These are phyloP conservation scores for Clathrus columnatus DNA, from an alignment of 768 basidiomycete species.

Conservation along the genomic window DNA sequence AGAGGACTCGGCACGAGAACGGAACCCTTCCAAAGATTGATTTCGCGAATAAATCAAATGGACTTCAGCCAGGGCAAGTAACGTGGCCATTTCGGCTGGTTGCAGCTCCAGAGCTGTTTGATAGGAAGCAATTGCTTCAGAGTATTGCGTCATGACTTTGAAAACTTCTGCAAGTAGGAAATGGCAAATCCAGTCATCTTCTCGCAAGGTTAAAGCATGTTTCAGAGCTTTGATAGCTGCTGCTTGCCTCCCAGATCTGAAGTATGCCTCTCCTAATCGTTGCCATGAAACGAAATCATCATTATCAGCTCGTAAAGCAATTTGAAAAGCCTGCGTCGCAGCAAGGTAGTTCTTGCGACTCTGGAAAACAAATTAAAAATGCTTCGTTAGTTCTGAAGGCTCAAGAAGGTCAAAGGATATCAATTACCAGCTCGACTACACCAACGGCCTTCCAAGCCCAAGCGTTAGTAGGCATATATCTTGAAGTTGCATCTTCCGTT, in stretches of 20 bases:
- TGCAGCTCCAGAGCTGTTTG: conserved; percentile 42
- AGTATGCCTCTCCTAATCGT: conserved; percentile 86
- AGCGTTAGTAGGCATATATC: conserved; percentile 67
- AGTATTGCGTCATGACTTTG: conserved; percentile 62
- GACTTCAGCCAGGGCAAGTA: conserved; percentile 62
- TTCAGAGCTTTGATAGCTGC: conserved; percentile 84
- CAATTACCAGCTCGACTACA: conserved; percentile 72
- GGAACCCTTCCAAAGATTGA: conserved; percentile 62
- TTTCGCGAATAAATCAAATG: conserved; percentile 61
- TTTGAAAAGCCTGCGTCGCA: conserved; percentile 78
- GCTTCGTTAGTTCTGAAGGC: conserved; percentile 1
- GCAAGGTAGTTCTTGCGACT: conserved; percentile 56
- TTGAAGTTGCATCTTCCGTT: conserved; percentile 32
- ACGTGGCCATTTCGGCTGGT: conserved; percentile 63
- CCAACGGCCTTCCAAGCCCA: conserved; percentile 99
- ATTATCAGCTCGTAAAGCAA: conserved; percentile 71
- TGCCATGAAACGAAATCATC: conserved; percentile 83
- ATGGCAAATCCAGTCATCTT: conserved; percentile 72
- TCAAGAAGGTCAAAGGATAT: not conserved
- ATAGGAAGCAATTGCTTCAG: conserved; percentile 66
- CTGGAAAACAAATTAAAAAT: conserved; percentile 34
- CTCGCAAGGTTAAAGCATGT: conserved; percentile 62
- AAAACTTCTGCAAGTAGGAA: conserved; percentile 85
- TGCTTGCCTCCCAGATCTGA: conserved; percentile 75
- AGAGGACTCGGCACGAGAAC: conserved; percentile 63